Conservation (phyloP, 2,329 filamentous ascomycete species). For the Colletotrichum simmondsii region DNA sequence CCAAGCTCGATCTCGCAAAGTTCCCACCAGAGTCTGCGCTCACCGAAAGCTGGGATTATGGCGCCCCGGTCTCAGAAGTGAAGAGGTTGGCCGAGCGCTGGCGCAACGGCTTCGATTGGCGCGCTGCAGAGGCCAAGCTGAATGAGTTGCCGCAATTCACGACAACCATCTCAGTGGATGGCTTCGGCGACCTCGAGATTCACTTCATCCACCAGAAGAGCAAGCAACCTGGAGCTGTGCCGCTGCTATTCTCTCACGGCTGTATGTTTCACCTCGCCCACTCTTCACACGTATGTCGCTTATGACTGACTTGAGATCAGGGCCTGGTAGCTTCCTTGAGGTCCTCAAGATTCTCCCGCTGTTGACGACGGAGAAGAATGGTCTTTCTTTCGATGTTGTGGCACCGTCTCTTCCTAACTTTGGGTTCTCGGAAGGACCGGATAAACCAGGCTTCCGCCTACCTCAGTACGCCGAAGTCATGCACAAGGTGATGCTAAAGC, state of each 20-base stretch:
- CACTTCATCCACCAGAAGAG: slow-evolving; percentile 73
- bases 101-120: slow-evolving; percentile 69
- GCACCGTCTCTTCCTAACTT: slow-evolving; percentile 68
- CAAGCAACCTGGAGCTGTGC: slow-evolving; percentile 63
- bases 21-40: slow-evolving; percentile 46
- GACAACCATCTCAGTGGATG: slow-evolving; percentile 62
- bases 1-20: slow-evolving; percentile 44
- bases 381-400: slow-evolving; percentile 64
- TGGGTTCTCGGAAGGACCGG: slow-evolving; percentile 57
- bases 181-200: slow-evolving; percentile 68
- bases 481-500: slow-evolving; percentile 74
- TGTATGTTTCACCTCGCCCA: slow-evolving; percentile 49
- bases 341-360: slow-evolving; percentile 69
- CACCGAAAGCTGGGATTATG: slow-evolving; percentile 46
- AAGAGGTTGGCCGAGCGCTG: slow-evolving; percentile 49
- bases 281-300: neutral
- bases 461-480: slow-evolving; percentile 61
- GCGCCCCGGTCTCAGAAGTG: slow-evolving; percentile 45
- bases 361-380: slow-evolving; percentile 47
- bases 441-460: slow-evolving; percentile 44
- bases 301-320: neutral
- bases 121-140: slow-evolving; percentile 64
- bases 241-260: slow-evolving; percentile 75
- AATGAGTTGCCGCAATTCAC: slow-evolving; percentile 70
- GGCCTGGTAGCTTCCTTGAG: slow-evolving; percentile 78